Evolutionary conservation across 108 stramenopile species (phyloP).

Genomic region (Aureococcus anophagefferens): DNA sequence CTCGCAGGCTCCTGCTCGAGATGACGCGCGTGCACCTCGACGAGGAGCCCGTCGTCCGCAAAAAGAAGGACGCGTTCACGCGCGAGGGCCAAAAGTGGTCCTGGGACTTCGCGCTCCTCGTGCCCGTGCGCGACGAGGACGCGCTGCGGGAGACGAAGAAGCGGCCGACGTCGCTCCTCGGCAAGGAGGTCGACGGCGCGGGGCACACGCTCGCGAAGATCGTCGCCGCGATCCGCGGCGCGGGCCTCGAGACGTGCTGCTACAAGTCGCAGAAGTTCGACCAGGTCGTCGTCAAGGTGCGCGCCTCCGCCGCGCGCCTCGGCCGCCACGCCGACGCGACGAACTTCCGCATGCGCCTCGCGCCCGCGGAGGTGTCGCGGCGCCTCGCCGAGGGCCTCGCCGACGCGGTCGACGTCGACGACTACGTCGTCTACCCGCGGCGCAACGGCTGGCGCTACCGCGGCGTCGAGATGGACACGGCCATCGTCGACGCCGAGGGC

Average conservation of each 20-base stretch:
- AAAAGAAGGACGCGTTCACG: no score
- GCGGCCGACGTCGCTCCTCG: no score
- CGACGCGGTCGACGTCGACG: neutral
- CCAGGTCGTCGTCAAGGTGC: slow-evolving; percentile 27
- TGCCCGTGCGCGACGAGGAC: neutral
- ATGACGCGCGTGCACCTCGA: no score
- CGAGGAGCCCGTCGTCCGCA: no score
- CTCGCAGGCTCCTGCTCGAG: no score
- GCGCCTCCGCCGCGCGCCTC: slow-evolving; percentile 25
- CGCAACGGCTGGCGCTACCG: neutral
- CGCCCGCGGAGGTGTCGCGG: neutral
- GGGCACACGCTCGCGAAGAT: neutral
- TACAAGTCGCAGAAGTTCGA: slow-evolving; percentile 5
- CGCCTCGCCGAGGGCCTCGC: neutral
- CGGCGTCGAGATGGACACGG: neutral
- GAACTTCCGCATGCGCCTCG: neutral
- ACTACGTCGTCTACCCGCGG: slow-evolving; percentile 1
- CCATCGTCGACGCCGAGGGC: neutral
- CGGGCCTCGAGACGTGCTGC: slow-evolving; percentile 2
- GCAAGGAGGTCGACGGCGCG: neutral
- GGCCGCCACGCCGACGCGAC: slow-evolving; percentile 20
- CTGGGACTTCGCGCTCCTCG: neutral
- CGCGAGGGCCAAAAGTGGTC: neutral
- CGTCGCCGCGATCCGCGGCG: neutral
- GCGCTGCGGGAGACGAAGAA: no score